These are phyloP conservation scores for Filobasidium wieringae DNA, from an alignment of 768 basidiomycete genomes.

Conservation along the genomic window DNA sequence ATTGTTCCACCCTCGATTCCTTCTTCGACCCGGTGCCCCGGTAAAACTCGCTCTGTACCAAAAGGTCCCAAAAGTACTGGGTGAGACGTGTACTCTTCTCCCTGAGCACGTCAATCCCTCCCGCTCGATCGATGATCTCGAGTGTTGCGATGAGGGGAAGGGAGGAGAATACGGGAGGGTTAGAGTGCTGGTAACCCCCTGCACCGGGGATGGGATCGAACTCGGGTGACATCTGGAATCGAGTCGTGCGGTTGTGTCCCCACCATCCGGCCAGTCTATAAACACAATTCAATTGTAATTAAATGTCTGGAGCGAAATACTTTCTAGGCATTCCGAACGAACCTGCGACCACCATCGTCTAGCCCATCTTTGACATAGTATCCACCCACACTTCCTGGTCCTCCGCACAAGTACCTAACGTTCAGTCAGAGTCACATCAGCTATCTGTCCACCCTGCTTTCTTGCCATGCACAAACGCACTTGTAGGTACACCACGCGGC, in stretches of 20 bases:
- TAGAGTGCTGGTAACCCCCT: conserved; percentile 91
- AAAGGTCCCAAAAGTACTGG: conserved; percentile 52
- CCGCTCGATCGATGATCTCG: conserved; percentile 63
- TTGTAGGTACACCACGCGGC: conserved; percentile 98
- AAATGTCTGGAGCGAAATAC: neutral
- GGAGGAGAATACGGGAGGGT: conserved; percentile 69
- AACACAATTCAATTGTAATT: neutral
- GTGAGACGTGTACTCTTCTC: conserved; percentile 63
- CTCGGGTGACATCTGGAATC: conserved; percentile 75
- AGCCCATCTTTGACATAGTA: conserved; percentile 44
- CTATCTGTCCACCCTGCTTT: neutral
- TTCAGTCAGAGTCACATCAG: neutral
- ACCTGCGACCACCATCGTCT: conserved; percentile 31
- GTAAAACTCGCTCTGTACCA: conserved; percentile 56
- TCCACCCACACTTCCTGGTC: conserved; percentile 94
- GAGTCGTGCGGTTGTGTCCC: conserved; percentile 78
- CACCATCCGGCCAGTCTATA: conserved; percentile 88
- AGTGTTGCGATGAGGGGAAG: conserved; percentile 74
- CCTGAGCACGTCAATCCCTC: conserved; percentile 59
- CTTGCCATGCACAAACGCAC: conserved; percentile 17
- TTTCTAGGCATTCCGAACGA: conserved; percentile 19
- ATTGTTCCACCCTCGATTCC: conserved; percentile 23
- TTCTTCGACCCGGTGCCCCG: conserved; percentile 40
- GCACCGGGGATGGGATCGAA: conserved; percentile 82
- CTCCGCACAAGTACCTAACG: conserved; percentile 78